phyloP scores from a whole-genome alignment of 2,329 filamentous ascomycete species.

The Xylariaceae sp. region DNA sequence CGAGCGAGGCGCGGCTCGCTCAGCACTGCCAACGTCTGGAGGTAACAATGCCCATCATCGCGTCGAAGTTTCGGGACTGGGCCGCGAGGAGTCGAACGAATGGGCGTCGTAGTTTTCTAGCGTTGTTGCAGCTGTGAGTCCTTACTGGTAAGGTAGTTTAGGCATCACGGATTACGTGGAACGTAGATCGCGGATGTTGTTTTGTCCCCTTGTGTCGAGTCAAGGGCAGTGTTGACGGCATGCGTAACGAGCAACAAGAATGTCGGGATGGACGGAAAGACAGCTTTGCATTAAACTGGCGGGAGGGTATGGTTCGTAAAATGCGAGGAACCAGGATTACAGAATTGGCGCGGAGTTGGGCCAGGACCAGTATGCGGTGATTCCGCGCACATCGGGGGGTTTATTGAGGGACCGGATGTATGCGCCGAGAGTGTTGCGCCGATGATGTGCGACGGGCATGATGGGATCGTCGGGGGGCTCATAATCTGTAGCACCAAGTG shows the following conservation, averaged over 20 bases:
- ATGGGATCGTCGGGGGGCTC: not conserved
- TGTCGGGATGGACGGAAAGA: no score
- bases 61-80: slow-evolving; percentile 16
- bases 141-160: not conserved
- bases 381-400: not conserved
- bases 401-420: not conserved
- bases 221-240: no score
- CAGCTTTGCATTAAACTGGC: no score
- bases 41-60: slow-evolving; percentile 12
- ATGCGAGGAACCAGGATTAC: no score
- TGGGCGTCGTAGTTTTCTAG: slow-evolving; percentile 13
- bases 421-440: no score
- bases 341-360: no score
- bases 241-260: no score
- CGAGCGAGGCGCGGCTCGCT: slow-evolving; percentile 1
- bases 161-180: not conserved
- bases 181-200: no score
- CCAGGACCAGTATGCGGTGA: no score
- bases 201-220: no score
- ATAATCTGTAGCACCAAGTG: no score
- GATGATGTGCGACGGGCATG: not conserved
- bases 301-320: no score
- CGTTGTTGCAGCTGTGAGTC: not conserved
- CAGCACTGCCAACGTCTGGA: slow-evolving; percentile 10
- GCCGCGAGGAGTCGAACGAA: slow-evolving; percentile 15